Conservation (phyloP, 805 yeast species). For the Wickerhamomyces pijperi region DNA sequence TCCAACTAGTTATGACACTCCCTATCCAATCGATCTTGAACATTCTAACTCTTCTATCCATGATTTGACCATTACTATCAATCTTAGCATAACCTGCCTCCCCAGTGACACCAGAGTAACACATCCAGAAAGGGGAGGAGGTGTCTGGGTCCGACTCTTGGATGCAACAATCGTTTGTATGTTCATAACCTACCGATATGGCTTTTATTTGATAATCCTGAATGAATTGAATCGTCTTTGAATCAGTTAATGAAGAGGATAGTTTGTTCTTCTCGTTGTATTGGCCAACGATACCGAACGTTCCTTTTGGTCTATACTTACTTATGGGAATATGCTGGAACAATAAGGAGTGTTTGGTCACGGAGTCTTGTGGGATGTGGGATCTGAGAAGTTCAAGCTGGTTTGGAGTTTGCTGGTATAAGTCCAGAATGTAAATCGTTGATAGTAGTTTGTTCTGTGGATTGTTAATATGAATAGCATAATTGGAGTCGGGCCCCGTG, state of each 20-base stretch:
- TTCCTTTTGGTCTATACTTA: conserved; percentile 34
- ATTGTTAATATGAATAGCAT: conserved; percentile 29
- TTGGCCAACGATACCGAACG: conserved; percentile 28
- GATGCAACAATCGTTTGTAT: conserved; percentile 55
- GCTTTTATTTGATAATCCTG: conserved; percentile 37
- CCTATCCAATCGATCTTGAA: conserved; percentile 35
- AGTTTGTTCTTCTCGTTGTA: conserved; percentile 26
- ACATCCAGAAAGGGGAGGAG: conserved; percentile 37
- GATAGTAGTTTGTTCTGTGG: conserved; percentile 15
- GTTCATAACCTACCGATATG: conserved; percentile 59
- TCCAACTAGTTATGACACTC: conserved; percentile 46
- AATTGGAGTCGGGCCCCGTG: conserved; percentile 37
- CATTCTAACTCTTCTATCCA: conserved; percentile 38
- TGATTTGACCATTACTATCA: conserved; percentile 18
- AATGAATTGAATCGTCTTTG: conserved; percentile 33
- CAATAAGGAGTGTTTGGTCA: conserved; percentile 35
- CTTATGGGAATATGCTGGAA: conserved; percentile 61
- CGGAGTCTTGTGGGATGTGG: too few species aligned
- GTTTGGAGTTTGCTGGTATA: conserved; percentile 32
- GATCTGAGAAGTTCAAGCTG: conserved; percentile 20
- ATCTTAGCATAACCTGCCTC: conserved; percentile 52
- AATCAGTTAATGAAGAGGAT: conserved; percentile 19
- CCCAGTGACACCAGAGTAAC: conserved; percentile 59
- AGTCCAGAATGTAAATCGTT: conserved; percentile 41
- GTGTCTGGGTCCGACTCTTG: conserved; percentile 16